Base-by-base conservation (phyloP, 164 flowering plant species). In the Piper longum region DNA sequence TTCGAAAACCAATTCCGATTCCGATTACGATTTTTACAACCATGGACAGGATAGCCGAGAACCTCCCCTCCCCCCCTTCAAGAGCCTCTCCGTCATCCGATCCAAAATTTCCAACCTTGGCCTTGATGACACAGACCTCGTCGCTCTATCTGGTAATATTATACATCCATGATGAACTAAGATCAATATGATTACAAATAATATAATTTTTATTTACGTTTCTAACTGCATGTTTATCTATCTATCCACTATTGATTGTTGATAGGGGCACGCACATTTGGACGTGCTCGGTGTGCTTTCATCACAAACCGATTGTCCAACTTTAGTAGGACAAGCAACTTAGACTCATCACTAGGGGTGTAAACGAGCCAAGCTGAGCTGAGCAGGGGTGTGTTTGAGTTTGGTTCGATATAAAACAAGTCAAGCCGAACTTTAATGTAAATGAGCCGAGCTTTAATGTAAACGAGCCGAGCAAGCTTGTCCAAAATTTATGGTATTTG, bases 51-150 rank as follows among this genome's bases (percentile, higher is more conserved):
- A n/a, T n/a, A 42, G 80, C 81, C 9, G 61, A 69, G 45, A 59
- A 36, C 12, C 57, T 79, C 56, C 81, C 81, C 3, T 5, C 66
- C 7, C 76, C 79, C n/a, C n/a, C 1, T 52, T 64, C 17, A 80
- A 74, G 18, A 7, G 17, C 70, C 54, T 78, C 2, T 14, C 7
- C 57, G 43, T 44, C 16, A 18, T 76, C n/a, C 70, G 66, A 5
- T 2, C 71, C 57, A 71, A 73, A 60, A 79, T 82, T 45, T 1
- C 76, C 0, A 64, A 43, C 0, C 75, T 74, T 5, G 82, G 79
- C 6, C 77, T 81, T 5, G 54, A 73, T 68, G 67, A 48, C 54
- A 70, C 70, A 18, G 73, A 73, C 54, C 70, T 73, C 2, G 73
- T 73, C 36, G 76, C 76, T 5, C 51, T 73, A 41, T 73, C 76